Percentiles rank a stretch among this genome's conserved stretches.
phyloP scores from a whole-genome alignment of 306 rosid genomes.

The Macrotyloma uniflorum region DNA sequence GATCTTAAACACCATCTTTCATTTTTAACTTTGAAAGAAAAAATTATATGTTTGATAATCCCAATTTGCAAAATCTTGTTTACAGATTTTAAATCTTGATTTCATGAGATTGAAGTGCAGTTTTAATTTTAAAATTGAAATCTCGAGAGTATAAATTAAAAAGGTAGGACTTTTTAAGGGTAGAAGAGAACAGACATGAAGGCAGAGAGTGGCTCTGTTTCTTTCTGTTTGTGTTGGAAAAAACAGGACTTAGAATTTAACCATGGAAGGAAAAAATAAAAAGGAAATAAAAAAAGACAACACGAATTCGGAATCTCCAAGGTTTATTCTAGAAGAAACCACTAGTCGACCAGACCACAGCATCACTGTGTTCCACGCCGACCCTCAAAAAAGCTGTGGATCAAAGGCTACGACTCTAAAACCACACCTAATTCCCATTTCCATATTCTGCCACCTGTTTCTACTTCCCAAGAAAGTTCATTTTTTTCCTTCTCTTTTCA shows the following conservation, averaged over 20 bases:
- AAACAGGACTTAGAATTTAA: neutral
- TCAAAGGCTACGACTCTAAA: neutral
- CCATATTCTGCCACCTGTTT: slow-evolving; percentile 37
- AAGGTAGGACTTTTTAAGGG: neutral
- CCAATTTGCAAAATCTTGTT: too few species aligned
- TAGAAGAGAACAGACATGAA: neutral
- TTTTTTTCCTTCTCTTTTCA: neutral
- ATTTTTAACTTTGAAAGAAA: too few species aligned
- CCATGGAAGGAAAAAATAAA: neutral
- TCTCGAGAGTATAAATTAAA: neutral
- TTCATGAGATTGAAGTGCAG: too few species aligned
- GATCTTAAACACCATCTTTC: too few species aligned
- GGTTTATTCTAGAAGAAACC: slow-evolving; percentile 32
- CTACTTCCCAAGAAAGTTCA: neutral
- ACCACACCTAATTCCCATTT: neutral
- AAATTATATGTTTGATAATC: too few species aligned
- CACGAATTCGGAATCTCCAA: slow-evolving; percentile 8
- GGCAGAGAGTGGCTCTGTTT: neutral
- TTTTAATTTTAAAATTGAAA: too few species aligned
- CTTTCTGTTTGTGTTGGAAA: neutral
- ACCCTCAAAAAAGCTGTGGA: slow-evolving; percentile 9
- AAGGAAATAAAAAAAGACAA: neutral
- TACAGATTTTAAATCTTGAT: too few species aligned
- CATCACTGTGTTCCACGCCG: neutral
- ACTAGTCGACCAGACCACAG: neutral